Percentiles rank a stretch among this genome's conserved stretches.
phyloP scores from a whole-genome alignment of 768 basidiomycete genomes.

The Boletus reticuloceps region DNA sequence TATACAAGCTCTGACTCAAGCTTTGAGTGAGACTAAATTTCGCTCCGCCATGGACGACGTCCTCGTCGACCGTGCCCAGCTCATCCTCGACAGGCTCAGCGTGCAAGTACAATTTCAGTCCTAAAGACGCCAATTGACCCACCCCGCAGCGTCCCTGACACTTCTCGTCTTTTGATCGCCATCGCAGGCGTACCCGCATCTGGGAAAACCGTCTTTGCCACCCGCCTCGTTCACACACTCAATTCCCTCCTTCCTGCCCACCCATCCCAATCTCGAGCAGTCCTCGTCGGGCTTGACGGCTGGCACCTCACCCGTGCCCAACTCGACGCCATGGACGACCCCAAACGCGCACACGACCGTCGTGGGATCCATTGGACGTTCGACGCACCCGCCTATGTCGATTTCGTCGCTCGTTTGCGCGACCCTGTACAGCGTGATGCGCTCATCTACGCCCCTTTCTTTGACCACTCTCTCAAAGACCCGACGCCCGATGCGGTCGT shows the following conservation, averaged over 20 bases:
- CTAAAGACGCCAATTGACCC: not conserved
- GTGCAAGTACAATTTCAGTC: slow-evolving; percentile 29
- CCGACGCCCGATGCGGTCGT: slow-evolving; percentile 59
- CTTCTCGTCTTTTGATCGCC: slow-evolving; percentile 60
- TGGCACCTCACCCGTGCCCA: slow-evolving; percentile 86
- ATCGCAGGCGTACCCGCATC: slow-evolving; percentile 81
- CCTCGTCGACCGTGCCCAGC: slow-evolving; percentile 38
- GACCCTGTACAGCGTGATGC: not conserved
- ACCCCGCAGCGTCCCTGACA: slow-evolving; percentile 13
- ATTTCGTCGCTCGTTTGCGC: slow-evolving; percentile 61
- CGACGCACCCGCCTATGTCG: slow-evolving; percentile 66
- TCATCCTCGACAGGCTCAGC: slow-evolving; percentile 36
- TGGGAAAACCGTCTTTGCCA: slow-evolving; percentile 80
- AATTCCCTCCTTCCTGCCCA: slow-evolving; percentile 41
- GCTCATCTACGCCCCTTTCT: slow-evolving; percentile 70
- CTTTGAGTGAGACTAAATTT: too few species aligned
- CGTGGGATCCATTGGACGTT: slow-evolving; percentile 94
- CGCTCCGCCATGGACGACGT: slow-evolving; percentile 37
- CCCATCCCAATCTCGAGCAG: slow-evolving; percentile 34
- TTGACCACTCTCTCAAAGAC: slow-evolving; percentile 87
- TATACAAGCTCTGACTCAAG: too few species aligned
- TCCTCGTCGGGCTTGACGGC: slow-evolving; percentile 83
- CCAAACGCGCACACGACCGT: slow-evolving; percentile 71
- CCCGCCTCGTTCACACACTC: slow-evolving; percentile 49
- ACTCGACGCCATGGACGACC: slow-evolving; percentile 74